Percentiles rank a stretch among this genome's conserved stretches.
phyloP scores from a whole-genome alignment of 495 filamentous ascomycete genomes.

The Aspergillus wentii region DNA sequence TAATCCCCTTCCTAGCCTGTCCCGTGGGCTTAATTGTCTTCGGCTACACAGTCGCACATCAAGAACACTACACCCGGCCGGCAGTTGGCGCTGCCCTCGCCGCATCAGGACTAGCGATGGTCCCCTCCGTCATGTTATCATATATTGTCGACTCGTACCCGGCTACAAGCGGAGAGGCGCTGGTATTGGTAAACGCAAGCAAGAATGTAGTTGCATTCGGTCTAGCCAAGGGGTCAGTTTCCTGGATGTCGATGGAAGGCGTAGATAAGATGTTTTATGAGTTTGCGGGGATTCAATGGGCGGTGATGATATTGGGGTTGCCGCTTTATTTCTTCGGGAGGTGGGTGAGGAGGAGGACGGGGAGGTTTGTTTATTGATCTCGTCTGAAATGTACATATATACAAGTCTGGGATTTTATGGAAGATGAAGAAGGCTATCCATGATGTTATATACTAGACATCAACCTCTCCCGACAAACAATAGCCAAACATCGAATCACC shows the following conservation, averaged over 20 bases:
- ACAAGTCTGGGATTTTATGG: too few relatives aligned
- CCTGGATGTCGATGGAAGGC: constrained; percentile 28
- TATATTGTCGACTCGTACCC: constrained; percentile 29
- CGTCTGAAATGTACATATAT: too few relatives aligned
- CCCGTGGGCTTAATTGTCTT: constrained; percentile 26
- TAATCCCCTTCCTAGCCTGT: constrained; percentile 23
- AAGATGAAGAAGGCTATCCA: too few relatives aligned
- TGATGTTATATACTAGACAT: too few relatives aligned
- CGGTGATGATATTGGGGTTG: constrained; percentile 21
- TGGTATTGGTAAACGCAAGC: constrained; percentile 31
- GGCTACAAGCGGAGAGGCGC: constrained; percentile 20
- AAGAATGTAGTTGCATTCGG: constrained; percentile 40
- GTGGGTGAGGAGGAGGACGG: constrained; percentile 21
- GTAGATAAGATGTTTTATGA: constrained; percentile 34
- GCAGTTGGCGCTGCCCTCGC: constrained; percentile 23
- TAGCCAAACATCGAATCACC: too few relatives aligned
- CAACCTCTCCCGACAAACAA: too few relatives aligned
- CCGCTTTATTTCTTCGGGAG: constrained; percentile 31
- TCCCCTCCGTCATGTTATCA: constrained; percentile 29
- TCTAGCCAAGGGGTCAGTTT: constrained; percentile 16
- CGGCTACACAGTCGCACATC: constrained; percentile 17
- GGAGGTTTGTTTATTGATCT: too few relatives aligned
- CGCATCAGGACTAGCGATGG: constrained; percentile 19
- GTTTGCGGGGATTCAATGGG: constrained; percentile 34
- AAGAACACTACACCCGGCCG: constrained; percentile 16